Evolutionary conservation across 345 rosid genomes (phyloP).

Genomic region (Abelmoschus esculentus): DNA sequence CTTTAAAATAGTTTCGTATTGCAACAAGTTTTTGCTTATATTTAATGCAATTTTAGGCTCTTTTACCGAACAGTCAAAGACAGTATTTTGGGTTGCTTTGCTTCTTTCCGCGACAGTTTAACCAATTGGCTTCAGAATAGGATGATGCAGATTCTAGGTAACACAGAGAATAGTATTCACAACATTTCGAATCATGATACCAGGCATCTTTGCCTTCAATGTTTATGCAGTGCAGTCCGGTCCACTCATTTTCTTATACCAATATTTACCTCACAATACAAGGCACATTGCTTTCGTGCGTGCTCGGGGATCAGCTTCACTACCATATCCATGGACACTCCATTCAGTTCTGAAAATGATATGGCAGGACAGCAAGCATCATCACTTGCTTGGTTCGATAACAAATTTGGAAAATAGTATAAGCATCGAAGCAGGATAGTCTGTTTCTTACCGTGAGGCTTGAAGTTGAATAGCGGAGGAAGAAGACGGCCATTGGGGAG

Average conservation of each 20-base stretch:
- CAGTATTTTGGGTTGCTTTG: no score
- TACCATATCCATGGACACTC: conserved; percentile 45
- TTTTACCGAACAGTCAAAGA: no score
- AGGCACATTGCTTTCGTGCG: conserved; percentile 47
- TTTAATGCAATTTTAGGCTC: no score
- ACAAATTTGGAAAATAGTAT: not conserved
- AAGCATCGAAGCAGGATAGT: not conserved
- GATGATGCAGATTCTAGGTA: not conserved
- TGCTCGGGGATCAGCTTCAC: conserved; percentile 57
- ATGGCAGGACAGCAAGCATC: not conserved
- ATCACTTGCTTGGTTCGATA: not conserved
- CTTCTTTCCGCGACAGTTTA: no score
- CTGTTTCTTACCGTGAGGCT: conserved; percentile 59
- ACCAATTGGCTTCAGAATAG: no score
- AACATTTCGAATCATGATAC: not conserved
- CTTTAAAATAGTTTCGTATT: no score
- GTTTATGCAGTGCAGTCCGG: no score
- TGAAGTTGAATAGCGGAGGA: conserved; percentile 94
- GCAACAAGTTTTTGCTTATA: no score
- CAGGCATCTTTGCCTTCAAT: not conserved
- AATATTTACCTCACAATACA: conserved; percentile 25
- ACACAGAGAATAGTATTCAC: not conserved
- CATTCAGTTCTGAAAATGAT: conserved; percentile 59
- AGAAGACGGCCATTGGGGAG: conserved; percentile 83
- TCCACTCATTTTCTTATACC: no score